These are phyloP conservation scores for Pleochaeta shiraiana DNA, from an alignment of 2,329 filamentous ascomycete species.

Conservation along the genomic window DNA sequence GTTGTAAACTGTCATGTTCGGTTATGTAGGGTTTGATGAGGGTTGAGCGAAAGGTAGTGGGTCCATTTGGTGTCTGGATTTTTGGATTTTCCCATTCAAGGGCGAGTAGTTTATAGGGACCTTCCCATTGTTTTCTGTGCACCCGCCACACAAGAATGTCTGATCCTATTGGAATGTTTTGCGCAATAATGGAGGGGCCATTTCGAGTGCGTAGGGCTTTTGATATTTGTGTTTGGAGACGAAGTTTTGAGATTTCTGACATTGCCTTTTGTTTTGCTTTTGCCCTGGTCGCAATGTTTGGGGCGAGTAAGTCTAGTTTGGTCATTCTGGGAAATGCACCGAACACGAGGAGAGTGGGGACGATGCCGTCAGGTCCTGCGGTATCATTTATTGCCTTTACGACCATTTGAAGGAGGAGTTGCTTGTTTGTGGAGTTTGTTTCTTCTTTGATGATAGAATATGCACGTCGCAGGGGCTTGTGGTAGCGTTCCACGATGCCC, in stretches of 20 bases:
- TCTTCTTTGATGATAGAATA: background rate
- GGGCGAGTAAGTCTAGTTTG: background rate
- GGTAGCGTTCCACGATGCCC: slow-evolving; percentile 5
- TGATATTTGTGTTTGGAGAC: slow-evolving; percentile 2
- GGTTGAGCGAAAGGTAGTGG: background rate
- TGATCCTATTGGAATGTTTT: slow-evolving; percentile 3
- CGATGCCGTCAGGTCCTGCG: slow-evolving; percentile 1
- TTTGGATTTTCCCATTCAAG: background rate
- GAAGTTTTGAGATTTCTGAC: slow-evolving; percentile 6
- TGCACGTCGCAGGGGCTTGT: slow-evolving; percentile 1
- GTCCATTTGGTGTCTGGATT: background rate
- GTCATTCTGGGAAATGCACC: background rate
- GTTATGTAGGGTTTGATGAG: background rate
- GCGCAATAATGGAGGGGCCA: background rate
- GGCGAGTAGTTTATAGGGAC: background rate
- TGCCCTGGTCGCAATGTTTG: background rate
- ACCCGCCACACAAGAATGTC: slow-evolving; percentile 5
- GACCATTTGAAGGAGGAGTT: background rate
- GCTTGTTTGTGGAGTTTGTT: background rate
- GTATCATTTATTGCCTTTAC: slow-evolving; percentile 3
- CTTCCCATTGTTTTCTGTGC: slow-evolving; percentile 4
- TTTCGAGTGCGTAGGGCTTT: slow-evolving; percentile 5
- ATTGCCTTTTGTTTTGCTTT: slow-evolving; percentile 6
- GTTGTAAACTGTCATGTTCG: background rate
- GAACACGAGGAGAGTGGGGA: background rate